Evolutionary conservation across 2,329 filamentous ascomycete species (phyloP), one percentile per base, ranked within the genome.

Genomic region (Fusarium siculi): DNA sequence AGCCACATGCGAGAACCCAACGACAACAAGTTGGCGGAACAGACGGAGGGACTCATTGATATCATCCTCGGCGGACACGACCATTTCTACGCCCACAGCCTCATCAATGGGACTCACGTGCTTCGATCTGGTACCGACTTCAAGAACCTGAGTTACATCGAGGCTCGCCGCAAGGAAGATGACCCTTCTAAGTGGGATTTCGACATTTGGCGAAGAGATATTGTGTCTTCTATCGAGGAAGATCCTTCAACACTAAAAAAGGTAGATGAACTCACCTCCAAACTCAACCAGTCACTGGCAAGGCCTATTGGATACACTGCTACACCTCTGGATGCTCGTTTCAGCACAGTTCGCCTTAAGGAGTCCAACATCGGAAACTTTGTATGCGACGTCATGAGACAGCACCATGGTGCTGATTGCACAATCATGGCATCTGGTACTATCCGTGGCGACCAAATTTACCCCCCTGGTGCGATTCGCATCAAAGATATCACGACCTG

Each of bases 311-410:
- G 95, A 7, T 97, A 93, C 83, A 97, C 94, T 0, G 90, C 92
- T 1, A 91, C 91, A 2, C 93, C 95, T 0, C 88, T 98, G 2
- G 95, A 98, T 79, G 93, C 93, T 4, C 91, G 95, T 5, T 98
- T 97, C 81, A 93, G 90, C 21, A 97, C 94, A 0, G 93, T 97
- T 1, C 87, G 95, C 16, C 85, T 89, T 25, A 86, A 85, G 50
- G 95, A 97, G 81, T 94, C 92, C 61, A 98, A 97, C 78, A 84
- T 97, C 19, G 94, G 93, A 3, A 97, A 97, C 81, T 97, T 97
- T 80, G 92, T 97, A 7, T 96, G 93, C 81, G 95, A 98, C 79
- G 87, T 98, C 30, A 97, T 97, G 94, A 89, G 94, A 12, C 90
- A 90, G 69, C 92, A 97, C 79, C 94, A 97, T 79, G 84, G 87